Percentiles rank a stretch among this genome's conserved stretches.
phyloP scores from a whole-genome alignment of 2,329 filamentous ascomycete species.

The Talaromyces sp. region DNA sequence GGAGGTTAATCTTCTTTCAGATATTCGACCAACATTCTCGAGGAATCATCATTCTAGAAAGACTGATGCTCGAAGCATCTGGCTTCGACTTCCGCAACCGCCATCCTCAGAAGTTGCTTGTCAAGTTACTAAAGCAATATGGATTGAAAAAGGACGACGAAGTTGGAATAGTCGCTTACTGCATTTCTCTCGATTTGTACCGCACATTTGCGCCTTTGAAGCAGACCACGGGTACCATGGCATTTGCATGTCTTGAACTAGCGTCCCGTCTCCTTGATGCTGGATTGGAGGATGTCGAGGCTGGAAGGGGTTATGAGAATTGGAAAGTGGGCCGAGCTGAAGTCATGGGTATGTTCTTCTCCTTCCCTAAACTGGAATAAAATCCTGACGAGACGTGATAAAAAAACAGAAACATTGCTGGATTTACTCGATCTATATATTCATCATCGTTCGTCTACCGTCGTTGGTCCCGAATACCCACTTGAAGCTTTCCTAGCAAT shows the following conservation, averaged over 20 bases:
- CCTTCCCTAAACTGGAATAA: background rate
- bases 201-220: conserved; percentile 91
- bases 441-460: conserved; percentile 69
- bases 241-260: conserved; percentile 74
- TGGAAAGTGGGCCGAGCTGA: conserved; percentile 45
- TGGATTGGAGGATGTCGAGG: conserved; percentile 48
- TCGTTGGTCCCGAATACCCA: conserved; percentile 66
- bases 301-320: conserved; percentile 46
- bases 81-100: conserved; percentile 91
- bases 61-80: conserved; percentile 85
- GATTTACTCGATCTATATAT: conserved; percentile 91
- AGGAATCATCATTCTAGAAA: conserved; percentile 80
- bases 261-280: conserved; percentile 63
- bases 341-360: conserved; percentile 42
- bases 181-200: conserved; percentile 82
- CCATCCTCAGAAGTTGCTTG: conserved; percentile 76
- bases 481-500: conserved; percentile 77
- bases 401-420: conserved; percentile 75
- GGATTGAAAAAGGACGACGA: conserved; percentile 47
- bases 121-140: conserved; percentile 67
- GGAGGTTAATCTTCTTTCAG: conserved; percentile 40
- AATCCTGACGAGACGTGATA: background rate
- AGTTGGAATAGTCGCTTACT: conserved; percentile 66
- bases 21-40: conserved; percentile 74
- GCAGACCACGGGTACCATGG: conserved; percentile 79